phyloP scores from a whole-genome alignment of 2,329 filamentous ascomycete species.

The Fusarium sp. region DNA sequence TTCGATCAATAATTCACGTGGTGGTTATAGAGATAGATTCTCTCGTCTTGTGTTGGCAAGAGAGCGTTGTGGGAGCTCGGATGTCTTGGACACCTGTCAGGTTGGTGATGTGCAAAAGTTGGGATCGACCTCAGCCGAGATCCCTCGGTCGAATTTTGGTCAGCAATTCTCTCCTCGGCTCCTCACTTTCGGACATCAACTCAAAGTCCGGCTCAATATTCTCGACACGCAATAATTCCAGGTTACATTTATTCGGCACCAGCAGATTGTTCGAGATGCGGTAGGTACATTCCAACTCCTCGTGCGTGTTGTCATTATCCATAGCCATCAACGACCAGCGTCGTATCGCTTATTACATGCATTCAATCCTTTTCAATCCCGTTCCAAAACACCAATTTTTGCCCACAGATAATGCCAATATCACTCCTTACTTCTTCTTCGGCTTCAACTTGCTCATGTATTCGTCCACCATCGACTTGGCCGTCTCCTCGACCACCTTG shows the following conservation, averaged over 20 bases:
- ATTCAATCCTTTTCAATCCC: not conserved
- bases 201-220: not conserved
- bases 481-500: constrained; percentile 46
- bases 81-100: no score
- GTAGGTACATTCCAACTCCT: constrained; percentile 23
- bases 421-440: constrained; percentile 16
- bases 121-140: not conserved
- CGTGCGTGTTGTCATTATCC: constrained; percentile 6
- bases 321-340: constrained; percentile 8
- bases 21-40: no score
- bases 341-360: constrained; percentile 1
- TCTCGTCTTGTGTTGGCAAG: no score
- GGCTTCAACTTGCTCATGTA: constrained; percentile 45
- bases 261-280: not conserved
- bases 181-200: not conserved
- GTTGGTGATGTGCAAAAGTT: not conserved
- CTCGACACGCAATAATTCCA: not conserved
- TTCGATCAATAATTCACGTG: no score
- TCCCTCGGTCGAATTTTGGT: not conserved
- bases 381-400: constrained; percentile 6
- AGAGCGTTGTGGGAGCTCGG: no score
- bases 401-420: not conserved
- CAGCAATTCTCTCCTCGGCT: constrained; percentile 11
- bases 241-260: not conserved
- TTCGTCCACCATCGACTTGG: constrained; percentile 45